Conservation (phyloP, 371 early-diverging fungal species). For the Zancudomyces culisetae region DNA sequence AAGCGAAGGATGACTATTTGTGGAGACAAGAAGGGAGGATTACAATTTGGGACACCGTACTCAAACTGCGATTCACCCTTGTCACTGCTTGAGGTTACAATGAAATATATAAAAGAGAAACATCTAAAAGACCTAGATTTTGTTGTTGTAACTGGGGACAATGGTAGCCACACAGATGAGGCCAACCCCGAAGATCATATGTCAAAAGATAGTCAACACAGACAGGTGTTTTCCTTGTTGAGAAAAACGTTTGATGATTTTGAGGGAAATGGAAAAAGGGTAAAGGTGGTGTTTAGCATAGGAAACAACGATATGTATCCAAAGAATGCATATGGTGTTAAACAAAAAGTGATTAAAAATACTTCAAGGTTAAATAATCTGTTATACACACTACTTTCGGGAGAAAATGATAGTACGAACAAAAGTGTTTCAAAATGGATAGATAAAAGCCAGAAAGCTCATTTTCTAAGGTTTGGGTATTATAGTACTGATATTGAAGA, state of each 20-base stretch:
- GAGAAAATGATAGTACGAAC: not conserved
- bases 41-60: constrained; percentile 36
- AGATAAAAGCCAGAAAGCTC: constrained; percentile 30
- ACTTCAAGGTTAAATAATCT: constrained; percentile 22
- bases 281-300: constrained; percentile 14
- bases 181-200: too few relatives aligned
- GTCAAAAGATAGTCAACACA: not conserved
- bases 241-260: not conserved
- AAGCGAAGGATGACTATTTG: too few relatives aligned
- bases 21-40: constrained; percentile 9
- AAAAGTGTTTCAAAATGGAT: constrained; percentile 20
- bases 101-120: constrained; percentile 38
- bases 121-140: constrained; percentile 45
- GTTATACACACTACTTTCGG: constrained; percentile 21
- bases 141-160: constrained; percentile 66
- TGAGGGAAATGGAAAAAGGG: not conserved
- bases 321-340: constrained; percentile 38
- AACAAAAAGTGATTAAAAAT: constrained; percentile 23
- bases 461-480: constrained; percentile 49
- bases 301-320: constrained; percentile 72
- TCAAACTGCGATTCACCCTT: constrained; percentile 50
- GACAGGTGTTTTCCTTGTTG: not conserved
- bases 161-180: constrained; percentile 45
- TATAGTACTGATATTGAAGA: constrained; percentile 31
- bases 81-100: constrained; percentile 39